phyloP scores from a whole-genome alignment of 2,329 filamentous ascomycete species.

The Juglanconis juglandina region DNA sequence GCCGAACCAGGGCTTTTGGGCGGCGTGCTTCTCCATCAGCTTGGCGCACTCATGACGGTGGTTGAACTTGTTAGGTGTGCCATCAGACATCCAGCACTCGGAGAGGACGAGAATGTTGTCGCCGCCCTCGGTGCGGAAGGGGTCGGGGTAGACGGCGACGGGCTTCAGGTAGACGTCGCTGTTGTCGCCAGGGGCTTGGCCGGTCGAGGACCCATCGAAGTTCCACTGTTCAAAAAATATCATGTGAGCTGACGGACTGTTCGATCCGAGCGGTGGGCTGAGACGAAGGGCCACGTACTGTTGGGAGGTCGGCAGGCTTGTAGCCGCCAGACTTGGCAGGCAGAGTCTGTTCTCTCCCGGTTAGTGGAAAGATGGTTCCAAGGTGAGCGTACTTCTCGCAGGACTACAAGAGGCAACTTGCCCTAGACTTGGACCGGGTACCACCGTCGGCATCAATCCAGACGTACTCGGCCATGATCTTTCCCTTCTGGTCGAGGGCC shows the following conservation, averaged over 20 bases:
- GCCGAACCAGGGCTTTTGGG: slow-evolving; percentile 95
- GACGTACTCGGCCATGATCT: slow-evolving; percentile 91
- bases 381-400: slow-evolving; percentile 6
- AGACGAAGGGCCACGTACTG: slow-evolving; percentile 4
- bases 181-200: slow-evolving; percentile 74
- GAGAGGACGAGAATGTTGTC: slow-evolving; percentile 93
- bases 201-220: slow-evolving; percentile 73
- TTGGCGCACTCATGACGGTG: slow-evolving; percentile 87
- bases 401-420: slow-evolving; percentile 49
- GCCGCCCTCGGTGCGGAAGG: slow-evolving; percentile 68
- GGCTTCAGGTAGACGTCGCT: slow-evolving; percentile 96
- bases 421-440: slow-evolving; percentile 92
- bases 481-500: slow-evolving; percentile 82
- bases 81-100: slow-evolving; percentile 93
- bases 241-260: background rate
- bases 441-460: slow-evolving; percentile 86
- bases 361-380: slow-evolving; percentile 19
- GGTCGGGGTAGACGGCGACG: slow-evolving; percentile 69
- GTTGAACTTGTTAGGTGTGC: slow-evolving; percentile 98
- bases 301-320: slow-evolving; percentile 50
- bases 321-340: slow-evolving; percentile 41
- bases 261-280: background rate
- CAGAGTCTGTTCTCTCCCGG: slow-evolving; percentile 40
- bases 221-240: slow-evolving; percentile 9
- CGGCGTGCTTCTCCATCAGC: slow-evolving; percentile 82